Evolutionary conservation across 805 yeast genomes (phyloP), one percentile per base, ranked within the genome.

Genomic region (Monosporozyma aerobia): DNA sequence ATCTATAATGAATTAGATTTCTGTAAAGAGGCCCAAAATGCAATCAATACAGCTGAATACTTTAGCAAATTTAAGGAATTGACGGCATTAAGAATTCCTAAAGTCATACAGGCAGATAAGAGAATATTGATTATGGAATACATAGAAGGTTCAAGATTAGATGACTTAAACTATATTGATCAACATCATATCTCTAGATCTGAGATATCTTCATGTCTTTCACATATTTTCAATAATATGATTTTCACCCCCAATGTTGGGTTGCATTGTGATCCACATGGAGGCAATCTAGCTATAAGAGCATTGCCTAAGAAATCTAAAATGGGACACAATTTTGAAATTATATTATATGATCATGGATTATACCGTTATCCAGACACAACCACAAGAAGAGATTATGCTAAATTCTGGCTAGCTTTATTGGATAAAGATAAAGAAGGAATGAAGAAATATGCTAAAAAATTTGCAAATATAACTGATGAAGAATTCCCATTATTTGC

Each of bases 191-290:
- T 94, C 48, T 80, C 87, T 22, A 73, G 95, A 25, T 78, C 84
- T 0, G 86, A 87, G 56, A 95, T 94, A 8, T 83, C 95, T 2
- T 72, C 83, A 6, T 92, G 97, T 65, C 74, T 94, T 40, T 82
- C 97, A 0, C 96, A 92, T 60, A 83, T 89, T 30, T 94, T 94
- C 74, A 88, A 92, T 72, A 83, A 82, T 63, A 94, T 94, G 99
- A 89, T 94, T 43, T 94, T 94, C 72, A 85, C 95, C 2, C 95
- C 97, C 0, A 83, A 82, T 29, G 96, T 89, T 23, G 88, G 92
- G 0, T 79, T 94, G 44, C 99, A 94, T 67, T 94, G 99, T 71
- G 99, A 94, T 67, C 99, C 99, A 1, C 99, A 94, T 67, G 96
- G 96, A 10, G 99, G 99, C 0, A 94, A 94, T 63, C 73, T 94